Evolutionary conservation across 805 yeast species (phyloP).

Genomic region (Saturnispora dispora): DNA sequence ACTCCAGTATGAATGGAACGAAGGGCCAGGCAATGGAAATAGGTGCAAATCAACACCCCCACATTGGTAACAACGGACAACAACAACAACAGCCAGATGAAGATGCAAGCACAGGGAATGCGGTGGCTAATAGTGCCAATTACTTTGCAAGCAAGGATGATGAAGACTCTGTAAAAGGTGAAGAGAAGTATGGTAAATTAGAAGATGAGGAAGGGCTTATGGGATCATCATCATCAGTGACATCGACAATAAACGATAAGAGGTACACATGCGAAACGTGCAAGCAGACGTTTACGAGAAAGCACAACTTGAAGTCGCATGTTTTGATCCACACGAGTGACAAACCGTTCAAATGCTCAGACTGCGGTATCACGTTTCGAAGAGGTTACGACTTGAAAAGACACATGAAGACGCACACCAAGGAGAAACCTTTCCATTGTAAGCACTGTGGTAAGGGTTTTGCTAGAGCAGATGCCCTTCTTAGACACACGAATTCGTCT

Average conservation of each 20-base stretch:
- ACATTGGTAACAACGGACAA: background rate
- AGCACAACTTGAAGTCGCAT: conserved; percentile 68
- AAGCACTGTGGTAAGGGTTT: conserved; percentile 51
- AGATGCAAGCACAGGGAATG: conserved; percentile 3
- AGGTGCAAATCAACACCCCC: background rate
- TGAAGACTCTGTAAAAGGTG: background rate
- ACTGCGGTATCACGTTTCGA: conserved; percentile 55
- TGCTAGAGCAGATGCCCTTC: conserved; percentile 69
- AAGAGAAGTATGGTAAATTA: background rate
- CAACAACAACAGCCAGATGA: background rate
- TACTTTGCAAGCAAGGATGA: background rate
- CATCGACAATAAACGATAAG: conserved; percentile 18
- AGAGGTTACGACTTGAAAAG: conserved; percentile 70
- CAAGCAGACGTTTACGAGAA: conserved; percentile 56
- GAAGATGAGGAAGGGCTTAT: background rate
- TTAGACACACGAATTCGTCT: conserved; percentile 48
- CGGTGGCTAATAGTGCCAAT: background rate
- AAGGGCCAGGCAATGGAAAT: background rate
- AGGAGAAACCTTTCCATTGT: conserved; percentile 62
- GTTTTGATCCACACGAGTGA: conserved; percentile 55
- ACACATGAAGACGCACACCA: conserved; percentile 67
- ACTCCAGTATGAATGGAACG: background rate
- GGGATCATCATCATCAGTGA: background rate
- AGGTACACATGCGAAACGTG: conserved; percentile 49
- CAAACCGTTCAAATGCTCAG: conserved; percentile 55